Percentiles rank a stretch among this genome's conserved stretches.
These are phyloP conservation scores for Breviolum minutum DNA, from an alignment of 73 alveolate species.

Conservation along the genomic window DNA sequence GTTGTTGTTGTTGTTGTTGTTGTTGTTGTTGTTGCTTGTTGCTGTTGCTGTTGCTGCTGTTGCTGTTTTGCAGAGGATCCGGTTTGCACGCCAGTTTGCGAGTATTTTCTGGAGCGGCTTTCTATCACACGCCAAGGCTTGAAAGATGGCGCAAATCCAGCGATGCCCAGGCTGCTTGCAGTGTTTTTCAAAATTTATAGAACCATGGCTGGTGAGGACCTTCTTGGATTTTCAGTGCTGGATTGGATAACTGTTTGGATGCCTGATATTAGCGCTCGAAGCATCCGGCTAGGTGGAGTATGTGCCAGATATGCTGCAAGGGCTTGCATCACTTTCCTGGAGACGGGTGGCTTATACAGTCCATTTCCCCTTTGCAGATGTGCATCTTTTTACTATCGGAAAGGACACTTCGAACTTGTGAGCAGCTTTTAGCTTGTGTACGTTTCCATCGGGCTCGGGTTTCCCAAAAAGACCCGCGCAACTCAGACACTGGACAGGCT, in stretches of 20 bases:
- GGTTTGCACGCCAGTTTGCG: no score
- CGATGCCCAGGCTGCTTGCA: background rate
- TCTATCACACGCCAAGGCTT: background rate
- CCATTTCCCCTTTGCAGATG: slow-evolving; percentile 56
- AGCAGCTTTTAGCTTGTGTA: background rate
- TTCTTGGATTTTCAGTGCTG: no score
- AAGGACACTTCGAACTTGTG: background rate
- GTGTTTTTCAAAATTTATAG: background rate
- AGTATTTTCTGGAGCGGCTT: no score
- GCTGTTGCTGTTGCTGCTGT: no score
- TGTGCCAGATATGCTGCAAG: slow-evolving; percentile 22
- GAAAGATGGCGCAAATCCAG: background rate
- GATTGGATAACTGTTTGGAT: no score
- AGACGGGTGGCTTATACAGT: slow-evolving; percentile 39
- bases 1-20: no score
- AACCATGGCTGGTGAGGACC: no score
- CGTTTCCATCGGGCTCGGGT: no score
- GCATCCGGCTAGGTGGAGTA: slow-evolving; percentile 14
- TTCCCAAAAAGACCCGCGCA: no score
- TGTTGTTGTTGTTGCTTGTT: no score
- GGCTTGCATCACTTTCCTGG: background rate
- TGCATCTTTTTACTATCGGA: slow-evolving; percentile 49
- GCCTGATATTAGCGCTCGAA: background rate
- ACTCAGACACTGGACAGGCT: no score
- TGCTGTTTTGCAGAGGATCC: no score